Percentiles rank a stretch among this genome's conserved stretches.
These are phyloP conservation scores for Talaromyces nanjingensis DNA, from an alignment of 495 filamentous ascomycete species.

Conservation along the genomic window DNA sequence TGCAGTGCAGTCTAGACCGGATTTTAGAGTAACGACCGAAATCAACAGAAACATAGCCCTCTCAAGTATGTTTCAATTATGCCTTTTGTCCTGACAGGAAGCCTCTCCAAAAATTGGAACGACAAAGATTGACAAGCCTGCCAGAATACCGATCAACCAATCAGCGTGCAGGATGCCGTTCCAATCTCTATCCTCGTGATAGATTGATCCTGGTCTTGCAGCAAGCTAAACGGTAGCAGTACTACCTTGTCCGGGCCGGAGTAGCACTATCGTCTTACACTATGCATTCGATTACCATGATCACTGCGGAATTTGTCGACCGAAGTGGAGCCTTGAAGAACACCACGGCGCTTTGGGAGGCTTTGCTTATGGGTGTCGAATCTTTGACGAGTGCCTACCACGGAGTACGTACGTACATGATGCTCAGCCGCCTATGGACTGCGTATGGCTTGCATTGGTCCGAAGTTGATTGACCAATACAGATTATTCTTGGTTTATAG, in stretches of 20 bases:
- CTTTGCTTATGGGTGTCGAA: background rate
- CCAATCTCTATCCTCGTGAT: conserved; percentile 5
- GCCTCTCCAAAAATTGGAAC: background rate
- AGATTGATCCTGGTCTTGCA: conserved; percentile 1
- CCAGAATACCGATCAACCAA: background rate
- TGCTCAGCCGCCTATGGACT: background rate
- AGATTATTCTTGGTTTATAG: background rate
- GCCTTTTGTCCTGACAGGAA: background rate
- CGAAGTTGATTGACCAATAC: background rate
- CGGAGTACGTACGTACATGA: background rate
- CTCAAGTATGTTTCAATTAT: background rate
- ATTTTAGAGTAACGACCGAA: background rate
- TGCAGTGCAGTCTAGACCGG: background rate
- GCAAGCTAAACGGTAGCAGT: conserved; percentile 5
- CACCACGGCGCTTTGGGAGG: background rate
- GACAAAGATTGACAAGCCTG: background rate
- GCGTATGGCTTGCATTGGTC: background rate
- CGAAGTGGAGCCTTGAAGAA: background rate
- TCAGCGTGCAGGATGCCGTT: background rate
- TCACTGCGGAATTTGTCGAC: background rate
- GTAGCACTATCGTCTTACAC: background rate
- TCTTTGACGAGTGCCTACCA: background rate
- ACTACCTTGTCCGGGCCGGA: background rate
- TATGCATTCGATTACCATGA: background rate
- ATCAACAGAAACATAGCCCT: background rate